These are phyloP conservation scores for Podila verticillata DNA, from an alignment of 192 early-diverging fungal species.

Conservation along the genomic window DNA sequence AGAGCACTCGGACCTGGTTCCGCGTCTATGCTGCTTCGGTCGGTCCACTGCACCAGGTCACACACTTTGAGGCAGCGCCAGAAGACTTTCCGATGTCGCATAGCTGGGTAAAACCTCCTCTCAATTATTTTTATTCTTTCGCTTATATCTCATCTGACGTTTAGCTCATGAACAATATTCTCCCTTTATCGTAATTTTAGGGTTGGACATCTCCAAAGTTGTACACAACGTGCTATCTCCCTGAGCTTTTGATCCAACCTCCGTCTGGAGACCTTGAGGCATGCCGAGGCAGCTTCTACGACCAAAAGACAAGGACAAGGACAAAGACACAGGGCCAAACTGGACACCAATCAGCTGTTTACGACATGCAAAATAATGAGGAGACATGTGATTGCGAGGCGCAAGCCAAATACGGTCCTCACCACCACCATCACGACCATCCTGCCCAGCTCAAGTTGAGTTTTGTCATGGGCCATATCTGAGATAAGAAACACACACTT, in stretches of 20 bases:
- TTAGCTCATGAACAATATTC: background rate
- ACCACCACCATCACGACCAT: constrained; percentile 29
- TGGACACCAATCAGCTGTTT: too few relatives aligned
- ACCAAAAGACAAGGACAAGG: too few relatives aligned
- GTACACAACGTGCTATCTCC: constrained; percentile 6
- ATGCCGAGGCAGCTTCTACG: too few relatives aligned
- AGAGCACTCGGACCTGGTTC: constrained; percentile 63
- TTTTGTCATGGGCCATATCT: constrained; percentile 41
- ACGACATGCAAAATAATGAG: background rate
- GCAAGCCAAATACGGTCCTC: background rate
- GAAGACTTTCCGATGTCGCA: constrained; percentile 63
- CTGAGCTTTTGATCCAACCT: background rate
- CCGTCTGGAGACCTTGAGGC: background rate
- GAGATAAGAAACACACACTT: background rate
- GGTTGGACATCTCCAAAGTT: constrained; percentile 17
- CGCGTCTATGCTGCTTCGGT: constrained; percentile 60
- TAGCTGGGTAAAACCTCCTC: constrained; percentile 70
- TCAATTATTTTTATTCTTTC: background rate
- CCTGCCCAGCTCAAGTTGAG: constrained; percentile 17
- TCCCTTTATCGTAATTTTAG: background rate
- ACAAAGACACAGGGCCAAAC: background rate
- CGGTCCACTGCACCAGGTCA: constrained; percentile 59
- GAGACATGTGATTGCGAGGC: constrained; percentile 13
- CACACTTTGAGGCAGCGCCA: constrained; percentile 64
- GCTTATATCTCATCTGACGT: background rate